Conservation (phyloP, 345 rosid genomes). For the Eutrema yunnanense region DNA sequence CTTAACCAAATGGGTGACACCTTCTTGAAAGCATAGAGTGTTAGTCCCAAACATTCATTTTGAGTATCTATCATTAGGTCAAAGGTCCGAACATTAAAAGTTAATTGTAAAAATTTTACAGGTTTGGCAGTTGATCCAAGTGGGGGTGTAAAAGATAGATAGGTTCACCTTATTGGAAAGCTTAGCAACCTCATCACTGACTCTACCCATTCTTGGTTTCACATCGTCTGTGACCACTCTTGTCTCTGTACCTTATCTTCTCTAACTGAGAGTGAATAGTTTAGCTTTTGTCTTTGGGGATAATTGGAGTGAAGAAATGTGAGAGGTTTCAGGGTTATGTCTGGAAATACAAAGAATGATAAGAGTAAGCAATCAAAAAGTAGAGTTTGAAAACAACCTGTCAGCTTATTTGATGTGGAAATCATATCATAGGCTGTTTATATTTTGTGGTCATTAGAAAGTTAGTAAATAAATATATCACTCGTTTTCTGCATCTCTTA, state of each 20-base stretch:
- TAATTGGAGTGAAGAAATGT: not conserved
- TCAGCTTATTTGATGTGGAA: constrained; percentile 10
- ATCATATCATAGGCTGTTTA: not conserved
- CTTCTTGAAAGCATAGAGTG: not conserved
- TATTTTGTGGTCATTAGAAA: constrained; percentile 14
- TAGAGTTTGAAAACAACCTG: constrained; percentile 22
- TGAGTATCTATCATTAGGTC: not conserved
- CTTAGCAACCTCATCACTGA: constrained; percentile 43
- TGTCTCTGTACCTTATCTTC: constrained; percentile 8
- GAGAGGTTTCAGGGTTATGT: constrained; percentile 2
- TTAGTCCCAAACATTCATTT: not conserved
- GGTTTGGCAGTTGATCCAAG: not conserved
- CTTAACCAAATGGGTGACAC: not conserved
- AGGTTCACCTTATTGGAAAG: constrained; percentile 40
- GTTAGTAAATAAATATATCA: constrained; percentile 8
- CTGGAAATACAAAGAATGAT: not conserved
- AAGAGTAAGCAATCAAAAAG: constrained; percentile 1
- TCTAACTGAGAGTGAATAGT: constrained; percentile 5
- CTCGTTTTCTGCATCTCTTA: constrained; percentile 1
- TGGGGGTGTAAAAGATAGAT: not conserved
- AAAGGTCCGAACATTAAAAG: not conserved
- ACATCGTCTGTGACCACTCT: not conserved
- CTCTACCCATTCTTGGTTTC: constrained; percentile 18
- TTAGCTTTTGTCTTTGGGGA: constrained; percentile 12
- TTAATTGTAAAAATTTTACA: not conserved